Percentiles rank a stretch among this genome's conserved stretches.
Conservation (phyloP, 371 early-diverging fungal species). For the Batkoa obscura region DNA sequence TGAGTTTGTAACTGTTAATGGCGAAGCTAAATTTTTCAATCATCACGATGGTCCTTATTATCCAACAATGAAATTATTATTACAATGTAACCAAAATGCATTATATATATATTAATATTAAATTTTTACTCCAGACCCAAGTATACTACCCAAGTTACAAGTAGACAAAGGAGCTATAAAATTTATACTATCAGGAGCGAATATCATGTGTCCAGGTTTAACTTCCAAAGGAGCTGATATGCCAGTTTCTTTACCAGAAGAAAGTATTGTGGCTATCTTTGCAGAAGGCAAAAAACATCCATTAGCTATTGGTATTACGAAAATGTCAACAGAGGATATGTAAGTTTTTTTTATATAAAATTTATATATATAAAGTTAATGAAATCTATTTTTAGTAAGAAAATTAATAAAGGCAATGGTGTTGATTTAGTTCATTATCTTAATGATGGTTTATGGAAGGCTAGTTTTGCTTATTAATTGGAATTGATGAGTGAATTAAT, state of each 20-base stretch:
- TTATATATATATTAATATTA: not conserved
- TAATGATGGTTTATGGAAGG: conserved; percentile 74
- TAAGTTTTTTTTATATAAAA: conserved; percentile 16
- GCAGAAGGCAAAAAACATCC: conserved; percentile 95
- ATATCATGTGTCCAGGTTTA: conserved; percentile 97
- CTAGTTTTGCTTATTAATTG: not conserved
- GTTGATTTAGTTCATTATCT: conserved; percentile 77
- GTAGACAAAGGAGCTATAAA: conserved; percentile 96
- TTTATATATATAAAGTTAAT: not conserved
- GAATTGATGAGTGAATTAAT: too few species aligned
- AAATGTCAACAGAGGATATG: conserved; percentile 86
- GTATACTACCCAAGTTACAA: conserved; percentile 73
- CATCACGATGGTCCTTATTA: conserved; percentile 81
- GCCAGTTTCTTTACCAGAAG: conserved; percentile 49
- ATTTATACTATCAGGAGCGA: conserved; percentile 87
- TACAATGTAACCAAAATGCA: conserved; percentile 46
- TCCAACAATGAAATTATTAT: conserved; percentile 72
- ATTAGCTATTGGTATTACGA: conserved; percentile 68
- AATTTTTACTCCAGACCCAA: conserved; percentile 40
- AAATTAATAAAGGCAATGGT: conserved; percentile 80
- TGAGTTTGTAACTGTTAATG: conserved; percentile 58
- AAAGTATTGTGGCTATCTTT: conserved; percentile 70
- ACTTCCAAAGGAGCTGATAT: conserved; percentile 82
- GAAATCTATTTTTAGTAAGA: conserved; percentile 24
- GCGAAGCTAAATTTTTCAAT: conserved; percentile 77